Evolutionary conservation across 2,329 filamentous ascomycete genomes (phyloP).

Genomic region (Pseudogymnoascus sp.): DNA sequence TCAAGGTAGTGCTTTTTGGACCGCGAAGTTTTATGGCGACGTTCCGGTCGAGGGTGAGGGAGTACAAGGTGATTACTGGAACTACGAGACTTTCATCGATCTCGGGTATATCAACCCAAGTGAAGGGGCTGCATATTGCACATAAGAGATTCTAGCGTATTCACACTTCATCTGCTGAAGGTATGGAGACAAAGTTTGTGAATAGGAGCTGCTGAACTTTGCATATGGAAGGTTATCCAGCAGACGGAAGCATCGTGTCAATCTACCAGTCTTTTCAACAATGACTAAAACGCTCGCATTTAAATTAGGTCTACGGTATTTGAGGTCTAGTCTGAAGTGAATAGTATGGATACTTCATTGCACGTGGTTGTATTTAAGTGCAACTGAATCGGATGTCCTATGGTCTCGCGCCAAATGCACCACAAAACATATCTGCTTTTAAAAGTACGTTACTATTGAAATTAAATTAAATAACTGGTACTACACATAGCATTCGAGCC

Average conservation of each 20-base stretch:
- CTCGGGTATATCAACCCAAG: not conserved
- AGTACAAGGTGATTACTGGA: conserved; percentile 13
- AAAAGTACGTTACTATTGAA: not conserved
- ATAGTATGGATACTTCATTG: not conserved
- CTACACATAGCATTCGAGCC: no score
- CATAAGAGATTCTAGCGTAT: no score
- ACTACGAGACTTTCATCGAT: not conserved
- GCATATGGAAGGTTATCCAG: not conserved
- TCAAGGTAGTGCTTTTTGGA: conserved; percentile 28
- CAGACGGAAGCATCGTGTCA: not conserved
- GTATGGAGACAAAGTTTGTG: not conserved
- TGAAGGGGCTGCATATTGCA: not conserved
- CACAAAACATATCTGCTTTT: not conserved
- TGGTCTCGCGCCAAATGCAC: not conserved
- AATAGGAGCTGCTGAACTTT: not conserved
- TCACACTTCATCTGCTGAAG: not conserved
- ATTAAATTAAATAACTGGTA: not conserved
- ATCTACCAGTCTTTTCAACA: not conserved
- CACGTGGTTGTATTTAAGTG: not conserved
- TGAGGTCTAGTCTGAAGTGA: not conserved
- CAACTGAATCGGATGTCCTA: not conserved
- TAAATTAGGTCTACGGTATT: not conserved
- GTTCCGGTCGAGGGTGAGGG: conserved; percentile 14
- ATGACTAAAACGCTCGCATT: not conserved
- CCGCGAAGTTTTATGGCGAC: conserved; percentile 17